Percentiles rank a stretch among this genome's conserved stretches.
These are phyloP conservation scores for Saccharomycopsis oosterbeekiorum DNA, from an alignment of 805 yeast species.

Conservation along the genomic window DNA sequence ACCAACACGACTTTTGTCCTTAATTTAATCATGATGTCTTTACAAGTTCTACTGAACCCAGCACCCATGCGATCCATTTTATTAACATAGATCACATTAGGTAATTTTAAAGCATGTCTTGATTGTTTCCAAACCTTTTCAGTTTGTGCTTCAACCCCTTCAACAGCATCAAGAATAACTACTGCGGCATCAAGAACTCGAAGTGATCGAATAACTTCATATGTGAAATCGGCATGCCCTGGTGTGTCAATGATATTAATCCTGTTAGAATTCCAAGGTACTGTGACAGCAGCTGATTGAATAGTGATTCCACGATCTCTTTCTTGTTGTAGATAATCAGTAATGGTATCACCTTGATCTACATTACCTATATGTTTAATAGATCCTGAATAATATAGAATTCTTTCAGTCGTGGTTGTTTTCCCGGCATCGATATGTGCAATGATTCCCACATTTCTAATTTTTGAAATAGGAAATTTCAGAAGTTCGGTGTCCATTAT, in stretches of 20 bases:
- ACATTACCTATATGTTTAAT: constrained; percentile 81
- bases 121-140: constrained; percentile 96
- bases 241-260: constrained; percentile 94
- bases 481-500: background rate
- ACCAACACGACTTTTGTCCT: constrained; percentile 64
- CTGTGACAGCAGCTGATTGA: constrained; percentile 89
- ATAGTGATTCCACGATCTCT: constrained; percentile 91
- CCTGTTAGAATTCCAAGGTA: constrained; percentile 65
- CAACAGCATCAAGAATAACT: constrained; percentile 87
- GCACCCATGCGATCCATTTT: constrained; percentile 98
- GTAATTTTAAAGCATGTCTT: constrained; percentile 44
- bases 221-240: constrained; percentile 95
- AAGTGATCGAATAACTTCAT: constrained; percentile 83
- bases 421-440: constrained; percentile 99
- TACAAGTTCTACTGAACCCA: constrained; percentile 82
- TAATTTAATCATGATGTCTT: constrained; percentile 68
- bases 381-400: constrained; percentile 83
- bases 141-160: constrained; percentile 97
- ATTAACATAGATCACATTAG: constrained; percentile 72
- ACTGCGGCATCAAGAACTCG: constrained; percentile 93
- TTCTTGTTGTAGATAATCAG: constrained; percentile 86
- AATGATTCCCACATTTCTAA: constrained; percentile 87
- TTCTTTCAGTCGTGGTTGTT: constrained; percentile 93
- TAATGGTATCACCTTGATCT: constrained; percentile 93
- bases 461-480: constrained; percentile 24